A percentile compares a stretch with the other conserved stretches of the same genome.
These are phyloP conservation scores for Russula sp. DNA, from an alignment of 768 basidiomycete genomes.

Conservation along the genomic window DNA sequence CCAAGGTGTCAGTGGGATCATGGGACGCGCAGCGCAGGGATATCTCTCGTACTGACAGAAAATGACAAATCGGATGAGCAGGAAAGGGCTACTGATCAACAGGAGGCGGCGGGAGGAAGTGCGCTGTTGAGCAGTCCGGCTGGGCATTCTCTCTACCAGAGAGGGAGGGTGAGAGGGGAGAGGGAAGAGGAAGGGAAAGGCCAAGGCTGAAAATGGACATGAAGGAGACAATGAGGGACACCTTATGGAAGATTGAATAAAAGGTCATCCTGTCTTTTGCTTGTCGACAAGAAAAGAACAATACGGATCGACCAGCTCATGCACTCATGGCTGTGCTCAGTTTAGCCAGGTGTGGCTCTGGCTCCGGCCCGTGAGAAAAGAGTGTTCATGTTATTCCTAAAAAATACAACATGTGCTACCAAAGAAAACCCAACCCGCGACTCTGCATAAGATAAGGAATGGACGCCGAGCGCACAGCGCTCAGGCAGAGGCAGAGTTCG, in stretches of 20 bases:
- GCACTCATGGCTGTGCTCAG: no score
- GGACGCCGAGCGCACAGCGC: constrained; percentile 15
- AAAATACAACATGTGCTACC: not conserved
- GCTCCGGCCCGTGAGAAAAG: no score
- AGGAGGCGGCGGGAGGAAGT: not conserved
- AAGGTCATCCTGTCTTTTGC: not conserved
- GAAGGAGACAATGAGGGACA: not conserved
- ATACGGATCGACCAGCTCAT: not conserved
- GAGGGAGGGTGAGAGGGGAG: not conserved
- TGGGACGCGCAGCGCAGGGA: not conserved
- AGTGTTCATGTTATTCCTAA: not conserved
- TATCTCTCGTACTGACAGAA: constrained; percentile 39
- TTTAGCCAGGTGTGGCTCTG: no score
- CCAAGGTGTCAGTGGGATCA: not conserved
- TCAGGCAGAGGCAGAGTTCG: not conserved
- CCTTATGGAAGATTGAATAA: not conserved
- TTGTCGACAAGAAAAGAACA: not conserved
- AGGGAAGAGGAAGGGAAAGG: not conserved
- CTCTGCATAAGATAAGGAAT: not conserved
- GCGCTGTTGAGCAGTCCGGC: not conserved
- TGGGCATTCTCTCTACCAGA: not conserved
- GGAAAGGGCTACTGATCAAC: constrained; percentile 43
- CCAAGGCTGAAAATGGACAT: not conserved
- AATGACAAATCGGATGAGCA: constrained; percentile 47
- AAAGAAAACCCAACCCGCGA: not conserved